Evolutionary conservation across 108 stramenopile species (phyloP), one percentile per base, ranked within the genome.

Genomic region (Licmophora abbreviata): DNA sequence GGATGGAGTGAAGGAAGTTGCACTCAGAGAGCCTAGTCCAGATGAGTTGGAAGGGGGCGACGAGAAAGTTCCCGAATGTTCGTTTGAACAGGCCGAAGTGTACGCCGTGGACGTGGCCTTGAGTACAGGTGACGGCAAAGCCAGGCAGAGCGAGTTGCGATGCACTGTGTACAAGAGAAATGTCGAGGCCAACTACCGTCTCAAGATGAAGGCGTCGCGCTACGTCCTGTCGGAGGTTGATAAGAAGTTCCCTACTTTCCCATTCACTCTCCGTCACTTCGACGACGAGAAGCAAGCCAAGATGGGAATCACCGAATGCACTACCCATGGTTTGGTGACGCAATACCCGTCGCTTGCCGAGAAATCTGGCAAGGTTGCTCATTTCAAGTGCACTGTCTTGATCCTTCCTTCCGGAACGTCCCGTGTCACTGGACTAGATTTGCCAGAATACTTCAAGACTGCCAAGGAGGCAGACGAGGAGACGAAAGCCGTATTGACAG

Each of bases 91-190:
- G 55, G 64, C 58, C 17, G 88, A 97, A 67, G 97, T 97, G 4
- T 99, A 97, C 55, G 85, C 94, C 21, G 88, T 99, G 8, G 97
- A 99, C 69, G 93, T 98, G 24, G 90, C 94, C 63, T 77, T 98
- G 81, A 85, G 77, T 51, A 92, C 97, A 4, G 97, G 97, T n/a
- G 96, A 97, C 60, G 99, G 98, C 43, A 94, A 87, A 70, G 94
- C 91, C 14, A 81, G 82, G 59, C 85, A 79, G 20, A 76, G 79
- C 15, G 71, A 71, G 11, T 59, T 85, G 43, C 83, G 97, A 43
- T 97, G 95, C 36, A 99, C 99, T 15, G 88, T 99, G 27, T 99
- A 77, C 83, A 98, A 98, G 83, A 90, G 97, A 30, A 93, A 92
- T 35, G 94, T 94, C 18, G 96, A 97, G 62, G 59, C 74, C 37